These are phyloP conservation scores for peach (Prunus persica) DNA, from an alignment of 306 rosid genomes.

Conservation along the genomic window Prunus_persica_NCBIv2 NC_034014.1:24851501-24852000, in stretches of 20 bases:
- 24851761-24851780: background rate
- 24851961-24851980: background rate
- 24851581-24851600: background rate
- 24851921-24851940: background rate
- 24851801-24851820: background rate
- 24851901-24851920: background rate
- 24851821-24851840: background rate
- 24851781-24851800: background rate
- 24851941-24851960: background rate
- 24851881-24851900: background rate
- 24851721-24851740: background rate
- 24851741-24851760: background rate
- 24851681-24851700: background rate
- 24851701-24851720: background rate
- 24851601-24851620: background rate
- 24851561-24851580: background rate
- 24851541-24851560: no score
- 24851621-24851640: background rate
- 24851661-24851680: background rate
- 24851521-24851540: no score
- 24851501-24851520: no score
- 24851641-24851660: background rate
- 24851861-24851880: background rate
- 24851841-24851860: background rate
- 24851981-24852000: background rate